Conservation (phyloP, 2,329 filamentous ascomycete genomes). For the Periconia digitata region DNA sequence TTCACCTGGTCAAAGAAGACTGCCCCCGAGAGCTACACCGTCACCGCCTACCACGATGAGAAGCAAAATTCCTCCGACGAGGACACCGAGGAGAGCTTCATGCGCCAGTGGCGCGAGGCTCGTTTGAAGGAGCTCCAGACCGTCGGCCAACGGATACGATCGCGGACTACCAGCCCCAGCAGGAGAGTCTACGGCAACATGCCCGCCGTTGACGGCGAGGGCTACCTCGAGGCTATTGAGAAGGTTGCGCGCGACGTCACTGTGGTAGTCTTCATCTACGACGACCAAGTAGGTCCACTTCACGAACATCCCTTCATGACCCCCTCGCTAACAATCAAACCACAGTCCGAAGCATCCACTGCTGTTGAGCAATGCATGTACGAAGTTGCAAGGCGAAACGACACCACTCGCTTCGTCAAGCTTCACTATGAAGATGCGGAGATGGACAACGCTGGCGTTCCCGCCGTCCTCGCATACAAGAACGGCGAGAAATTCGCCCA, state of each 20-base stretch:
- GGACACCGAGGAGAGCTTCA: constrained; percentile 76
- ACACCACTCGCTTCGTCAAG: constrained; percentile 82
- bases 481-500: constrained; percentile 90
- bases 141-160: constrained; percentile 58
- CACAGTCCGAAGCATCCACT: constrained; percentile 74
- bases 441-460: constrained; percentile 86
- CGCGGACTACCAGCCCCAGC: constrained; percentile 73
- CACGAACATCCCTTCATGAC: not conserved
- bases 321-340: constrained; percentile 8
- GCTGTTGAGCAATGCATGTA: constrained; percentile 77
- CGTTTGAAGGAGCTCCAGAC: constrained; percentile 75
- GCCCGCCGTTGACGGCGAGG: constrained; percentile 82
- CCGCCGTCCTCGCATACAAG: constrained; percentile 85
- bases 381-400: constrained; percentile 71
- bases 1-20: constrained; percentile 37
- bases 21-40: constrained; percentile 25
- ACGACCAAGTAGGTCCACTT: constrained; percentile 69
- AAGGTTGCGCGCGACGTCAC: constrained; percentile 78
- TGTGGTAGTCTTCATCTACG: constrained; percentile 92
- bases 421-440: constrained; percentile 90
- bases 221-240: constrained; percentile 95
- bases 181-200: constrained; percentile 76
- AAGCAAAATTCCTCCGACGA: constrained; percentile 48
- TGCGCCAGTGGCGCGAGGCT: constrained; percentile 81
- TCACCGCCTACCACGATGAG: constrained; percentile 54